Conservation (phyloP, 805 yeast species). For the Pachysolen tannophilus region DNA sequence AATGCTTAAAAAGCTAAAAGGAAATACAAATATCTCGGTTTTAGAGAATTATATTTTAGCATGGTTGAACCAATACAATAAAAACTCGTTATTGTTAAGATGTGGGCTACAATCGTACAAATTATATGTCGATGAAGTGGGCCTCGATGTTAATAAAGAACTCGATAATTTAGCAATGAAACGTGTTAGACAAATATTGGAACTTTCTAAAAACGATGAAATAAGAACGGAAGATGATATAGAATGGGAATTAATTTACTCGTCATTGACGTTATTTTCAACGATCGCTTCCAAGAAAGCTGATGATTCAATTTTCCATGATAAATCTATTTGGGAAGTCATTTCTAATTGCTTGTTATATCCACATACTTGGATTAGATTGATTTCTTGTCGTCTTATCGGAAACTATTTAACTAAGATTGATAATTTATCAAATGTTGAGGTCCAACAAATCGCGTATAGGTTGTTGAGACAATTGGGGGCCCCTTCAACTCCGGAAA, state of each 20-base stretch:
- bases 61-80: conserved; percentile 59
- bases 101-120: conserved; percentile 73
- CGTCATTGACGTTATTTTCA: conserved; percentile 47
- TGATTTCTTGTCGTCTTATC: conserved; percentile 52
- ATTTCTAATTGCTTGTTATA: conserved; percentile 53
- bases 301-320: conserved; percentile 21
- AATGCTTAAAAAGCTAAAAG: conserved; percentile 43
- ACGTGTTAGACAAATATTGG: conserved; percentile 17
- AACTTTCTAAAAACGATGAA: conserved; percentile 22
- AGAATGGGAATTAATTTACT: conserved; percentile 75
- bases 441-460: conserved; percentile 60
- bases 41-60: conserved; percentile 37
- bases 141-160: conserved; percentile 26
- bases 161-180: conserved; percentile 32
- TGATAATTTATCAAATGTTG: conserved; percentile 31
- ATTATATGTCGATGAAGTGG: conserved; percentile 44
- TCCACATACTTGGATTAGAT: conserved; percentile 91
- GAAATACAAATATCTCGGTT: conserved; percentile 23
- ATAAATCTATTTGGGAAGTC: conserved; percentile 37
- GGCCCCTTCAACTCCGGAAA: conserved; percentile 66
- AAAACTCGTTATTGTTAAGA: conserved; percentile 45
- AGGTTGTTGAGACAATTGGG: conserved; percentile 70
- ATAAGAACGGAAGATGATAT: conserved; percentile 31
- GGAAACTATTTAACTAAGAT: conserved; percentile 40
- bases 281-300: conserved; percentile 29